Conservation (phyloP, 306 rosid genomes). For the Cicer chorassanicum region DNA sequence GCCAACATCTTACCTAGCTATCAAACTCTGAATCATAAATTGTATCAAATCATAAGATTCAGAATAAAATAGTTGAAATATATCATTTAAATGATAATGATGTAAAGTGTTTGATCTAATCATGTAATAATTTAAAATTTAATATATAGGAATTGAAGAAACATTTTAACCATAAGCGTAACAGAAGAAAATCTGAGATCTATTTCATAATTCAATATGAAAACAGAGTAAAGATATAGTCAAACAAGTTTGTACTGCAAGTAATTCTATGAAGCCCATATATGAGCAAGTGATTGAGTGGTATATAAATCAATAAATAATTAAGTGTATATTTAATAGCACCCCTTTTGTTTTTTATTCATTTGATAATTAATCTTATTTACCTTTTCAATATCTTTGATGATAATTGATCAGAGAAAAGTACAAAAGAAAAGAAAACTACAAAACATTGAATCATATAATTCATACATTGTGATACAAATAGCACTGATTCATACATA, state of each 20-base stretch:
- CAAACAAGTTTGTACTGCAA: neutral
- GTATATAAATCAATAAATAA: neutral
- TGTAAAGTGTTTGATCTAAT: too few species aligned
- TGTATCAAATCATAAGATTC: neutral
- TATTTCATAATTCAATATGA: neutral
- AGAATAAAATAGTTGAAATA: neutral
- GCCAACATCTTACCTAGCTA: slow-evolving; percentile 1
- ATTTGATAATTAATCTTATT: neutral
- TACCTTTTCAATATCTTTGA: neutral
- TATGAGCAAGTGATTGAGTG: neutral
- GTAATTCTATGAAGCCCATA: neutral
- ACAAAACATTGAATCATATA: neutral
- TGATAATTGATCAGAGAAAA: neutral
- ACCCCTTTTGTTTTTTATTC: neutral
- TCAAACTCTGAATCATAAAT: too few species aligned
- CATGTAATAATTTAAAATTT: too few species aligned
- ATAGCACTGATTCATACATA: neutral
- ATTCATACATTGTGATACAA: neutral
- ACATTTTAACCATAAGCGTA: neutral
- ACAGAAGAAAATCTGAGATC: neutral
- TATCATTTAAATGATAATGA: too few species aligned
- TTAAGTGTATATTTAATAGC: neutral
- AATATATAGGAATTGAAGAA: neutral
- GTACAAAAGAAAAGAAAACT: neutral
- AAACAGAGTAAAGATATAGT: neutral